Evolutionary conservation across 106 monocot genomes (phyloP).

Genomic region (Dendrobium huoshanense): DNA sequence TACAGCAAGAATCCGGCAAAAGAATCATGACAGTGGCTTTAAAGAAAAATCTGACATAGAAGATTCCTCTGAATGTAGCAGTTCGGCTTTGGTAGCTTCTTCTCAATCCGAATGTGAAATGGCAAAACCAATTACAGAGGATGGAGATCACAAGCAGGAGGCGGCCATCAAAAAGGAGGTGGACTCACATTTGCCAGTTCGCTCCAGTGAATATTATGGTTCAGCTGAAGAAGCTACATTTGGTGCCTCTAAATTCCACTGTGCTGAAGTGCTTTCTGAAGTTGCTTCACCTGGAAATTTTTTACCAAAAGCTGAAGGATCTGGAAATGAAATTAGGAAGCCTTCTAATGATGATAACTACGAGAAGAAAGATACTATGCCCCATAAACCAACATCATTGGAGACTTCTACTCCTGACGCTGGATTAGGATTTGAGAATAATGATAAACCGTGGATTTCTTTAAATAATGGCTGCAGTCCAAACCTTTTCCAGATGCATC

Average conservation of each 20-base stretch:
- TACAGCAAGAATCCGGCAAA: slow-evolving; percentile 15
- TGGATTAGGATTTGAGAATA: slow-evolving; percentile 15
- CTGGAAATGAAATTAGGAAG: slow-evolving; percentile 16
- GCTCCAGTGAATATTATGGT: slow-evolving; percentile 11
- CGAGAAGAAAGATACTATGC: slow-evolving; percentile 11
- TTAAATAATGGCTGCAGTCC: slow-evolving; percentile 11
- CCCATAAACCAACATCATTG: background rate
- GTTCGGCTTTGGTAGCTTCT: slow-evolving; percentile 27
- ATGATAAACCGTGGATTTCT: slow-evolving; percentile 9
- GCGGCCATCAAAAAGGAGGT: slow-evolving; percentile 18
- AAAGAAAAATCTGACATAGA: slow-evolving; percentile 36
- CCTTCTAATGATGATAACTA: slow-evolving; percentile 18
- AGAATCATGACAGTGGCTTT: slow-evolving; percentile 19
- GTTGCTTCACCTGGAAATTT: slow-evolving; percentile 12
- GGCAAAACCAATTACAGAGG: slow-evolving; percentile 8
- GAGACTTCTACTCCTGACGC: slow-evolving; percentile 5
- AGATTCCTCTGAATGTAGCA: slow-evolving; percentile 53
- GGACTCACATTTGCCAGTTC: slow-evolving; percentile 9
- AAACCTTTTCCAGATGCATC: too few species aligned
- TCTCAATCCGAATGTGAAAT: slow-evolving; percentile 42
- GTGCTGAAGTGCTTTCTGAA: slow-evolving; percentile 4
- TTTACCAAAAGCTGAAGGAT: slow-evolving; percentile 8
- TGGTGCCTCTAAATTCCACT: slow-evolving; percentile 9
- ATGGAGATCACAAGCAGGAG: slow-evolving; percentile 24
- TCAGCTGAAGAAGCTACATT: slow-evolving; percentile 13